Base-by-base conservation (phyloP, 2,329 filamentous ascomycete genomes). In the Talaromyces piceae region DNA sequence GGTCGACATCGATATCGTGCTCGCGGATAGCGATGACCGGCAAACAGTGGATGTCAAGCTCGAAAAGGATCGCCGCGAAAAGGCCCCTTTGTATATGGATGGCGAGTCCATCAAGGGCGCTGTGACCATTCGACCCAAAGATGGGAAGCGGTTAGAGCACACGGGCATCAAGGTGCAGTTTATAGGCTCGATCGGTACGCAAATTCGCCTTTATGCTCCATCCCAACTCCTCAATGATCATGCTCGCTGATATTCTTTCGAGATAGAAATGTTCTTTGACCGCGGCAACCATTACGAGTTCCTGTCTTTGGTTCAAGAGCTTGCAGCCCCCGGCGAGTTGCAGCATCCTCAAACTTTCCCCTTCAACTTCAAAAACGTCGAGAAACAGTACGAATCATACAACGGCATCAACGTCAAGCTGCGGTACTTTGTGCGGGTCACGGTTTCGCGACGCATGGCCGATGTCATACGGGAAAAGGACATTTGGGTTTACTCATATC, bases 211-310 rank as follows among this genome's bases (percentile, higher is more conserved):
- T n/a, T 43, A 6, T 9, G n/a, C 23, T 43, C 20, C n/a, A 20
- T 12, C 16, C 18, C 41, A 41, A 20, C 43, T 48, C 28, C 27
- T 22, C 7, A 12, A 2, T 20, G 25, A 4, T 18, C 11, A 26
- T 6, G 22, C 8, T 22, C 8, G 16, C 28, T 46, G 44, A 46
- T n/a, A 3, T 18, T 3, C 5, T 33, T 9, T 47, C 52, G n/a
- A n/a, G n/a, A n/a, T 56, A 95, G 93, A 98, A 71, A 98, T 98
- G 93, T 98, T 97, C 81, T 98, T 95, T 72, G 93, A 98, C 71
- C 88, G 93, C 66, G 91, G 91, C 63, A 98, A 96, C 70, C 93
- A 97, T 76, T 95, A 98, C 78, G 93, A 98, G 74, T 98, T 98
- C 73, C 86, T 98, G 54, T 95, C 90, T 30, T 82, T 97, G 25